Conservation (phyloP, 2,329 filamentous ascomycete species). For the Penicillium sp. region DNA sequence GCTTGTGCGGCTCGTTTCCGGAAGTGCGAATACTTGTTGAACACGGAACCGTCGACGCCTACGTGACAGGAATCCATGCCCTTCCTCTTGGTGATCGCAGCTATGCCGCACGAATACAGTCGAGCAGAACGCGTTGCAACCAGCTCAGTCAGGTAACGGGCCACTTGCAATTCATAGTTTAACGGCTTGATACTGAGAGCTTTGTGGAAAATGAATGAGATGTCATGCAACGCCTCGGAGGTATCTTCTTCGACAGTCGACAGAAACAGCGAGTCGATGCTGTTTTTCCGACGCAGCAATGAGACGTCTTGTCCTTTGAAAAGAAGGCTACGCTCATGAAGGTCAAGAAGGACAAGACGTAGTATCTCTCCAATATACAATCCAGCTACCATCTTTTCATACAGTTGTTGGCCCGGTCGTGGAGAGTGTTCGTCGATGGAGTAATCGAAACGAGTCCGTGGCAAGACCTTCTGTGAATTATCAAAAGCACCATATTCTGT, state of each 20-base stretch:
- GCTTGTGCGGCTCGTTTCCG: slow-evolving; percentile 81
- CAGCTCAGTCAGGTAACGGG: slow-evolving; percentile 82
- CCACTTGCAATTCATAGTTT: slow-evolving; percentile 76
- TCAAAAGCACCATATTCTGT: slow-evolving; percentile 94
- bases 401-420: slow-evolving; percentile 86
- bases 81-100: slow-evolving; percentile 97
- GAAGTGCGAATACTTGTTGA: slow-evolving; percentile 98
- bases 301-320: slow-evolving; percentile 78
- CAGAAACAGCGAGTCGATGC: slow-evolving; percentile 84
- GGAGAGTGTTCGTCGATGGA: slow-evolving; percentile 82
- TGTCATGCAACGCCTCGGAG: slow-evolving; percentile 85
- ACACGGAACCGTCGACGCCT: slow-evolving; percentile 91
- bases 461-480: slow-evolving; percentile 76
- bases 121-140: slow-evolving; percentile 90
- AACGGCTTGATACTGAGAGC: slow-evolving; percentile 68
- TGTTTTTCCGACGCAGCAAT: slow-evolving; percentile 74
- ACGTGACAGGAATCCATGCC: slow-evolving; percentile 77
- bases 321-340: slow-evolving; percentile 72
- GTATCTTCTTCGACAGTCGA: slow-evolving; percentile 88
- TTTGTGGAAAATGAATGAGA: slow-evolving; percentile 69
- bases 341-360: slow-evolving; percentile 75
- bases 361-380: slow-evolving; percentile 91
- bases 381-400: slow-evolving; percentile 95
- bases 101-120: slow-evolving; percentile 87
- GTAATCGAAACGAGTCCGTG: slow-evolving; percentile 67